phyloP scores from a whole-genome alignment of 1,284 basidiomycete species.

The Austroboletus rostrupii region DNA sequence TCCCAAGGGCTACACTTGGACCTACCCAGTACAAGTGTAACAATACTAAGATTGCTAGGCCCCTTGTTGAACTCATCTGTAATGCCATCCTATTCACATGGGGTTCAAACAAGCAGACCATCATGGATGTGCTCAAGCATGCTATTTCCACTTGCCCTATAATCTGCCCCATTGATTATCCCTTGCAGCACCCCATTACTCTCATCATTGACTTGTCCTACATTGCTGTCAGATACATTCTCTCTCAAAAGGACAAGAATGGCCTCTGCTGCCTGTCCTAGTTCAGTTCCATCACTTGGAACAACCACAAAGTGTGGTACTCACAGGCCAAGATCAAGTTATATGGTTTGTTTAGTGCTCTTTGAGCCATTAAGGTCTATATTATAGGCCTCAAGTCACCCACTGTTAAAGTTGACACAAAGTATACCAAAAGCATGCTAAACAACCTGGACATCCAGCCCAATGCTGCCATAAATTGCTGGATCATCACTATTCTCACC shows the following conservation, averaged over 20 bases:
- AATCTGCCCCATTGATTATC: slow-evolving; percentile 33
- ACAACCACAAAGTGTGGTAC: slow-evolving; percentile 34
- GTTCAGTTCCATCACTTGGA: slow-evolving; percentile 37
- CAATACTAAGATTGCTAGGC: neutral
- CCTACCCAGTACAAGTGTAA: no score
- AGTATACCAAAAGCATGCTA: slow-evolving; percentile 6
- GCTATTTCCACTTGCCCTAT: slow-evolving; percentile 15
- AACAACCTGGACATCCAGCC: slow-evolving; percentile 17
- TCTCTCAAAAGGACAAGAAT: slow-evolving; percentile 28
- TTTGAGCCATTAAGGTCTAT: neutral
- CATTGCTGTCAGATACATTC: slow-evolving; percentile 31
- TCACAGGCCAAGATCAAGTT: slow-evolving; percentile 42
- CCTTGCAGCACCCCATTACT: slow-evolving; percentile 24
- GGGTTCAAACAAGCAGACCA: neutral
- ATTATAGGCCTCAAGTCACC: neutral
- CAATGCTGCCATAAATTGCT: slow-evolving; percentile 35
- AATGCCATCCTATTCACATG: neutral
- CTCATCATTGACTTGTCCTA: slow-evolving; percentile 35
- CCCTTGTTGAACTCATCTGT: slow-evolving; percentile 2
- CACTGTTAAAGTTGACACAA: neutral
- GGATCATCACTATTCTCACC: slow-evolving; percentile 36
- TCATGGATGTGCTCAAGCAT: slow-evolving; percentile 29
- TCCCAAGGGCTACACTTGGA: no score
- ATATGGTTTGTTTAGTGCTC: slow-evolving; percentile 35
- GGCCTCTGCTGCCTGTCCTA: slow-evolving; percentile 17